Evolutionary conservation across 345 rosid genomes (phyloP).

Genomic region (Laguncularia racemosa): DNA sequence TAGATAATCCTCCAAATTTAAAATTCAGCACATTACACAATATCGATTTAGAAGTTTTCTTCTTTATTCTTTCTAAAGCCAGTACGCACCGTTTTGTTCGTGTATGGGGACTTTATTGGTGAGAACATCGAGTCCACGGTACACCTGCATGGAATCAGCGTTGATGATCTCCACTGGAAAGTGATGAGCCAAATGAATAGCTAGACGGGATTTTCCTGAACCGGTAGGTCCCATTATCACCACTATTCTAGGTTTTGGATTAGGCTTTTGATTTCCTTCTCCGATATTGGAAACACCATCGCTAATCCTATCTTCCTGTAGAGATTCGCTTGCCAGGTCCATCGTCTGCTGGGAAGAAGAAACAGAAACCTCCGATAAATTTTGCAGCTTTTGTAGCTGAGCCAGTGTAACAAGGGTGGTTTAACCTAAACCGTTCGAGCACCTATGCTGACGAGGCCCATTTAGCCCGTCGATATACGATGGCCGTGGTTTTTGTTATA

Average conservation of each 20-base stretch:
- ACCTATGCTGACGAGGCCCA: too few species aligned
- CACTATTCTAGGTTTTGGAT: slow-evolving; percentile 46
- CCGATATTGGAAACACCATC: slow-evolving; percentile 2
- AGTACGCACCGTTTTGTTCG: slow-evolving; percentile 53
- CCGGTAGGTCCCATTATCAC: slow-evolving; percentile 95
- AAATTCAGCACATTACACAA: not conserved
- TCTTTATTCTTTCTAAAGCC: not conserved
- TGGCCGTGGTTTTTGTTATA: too few species aligned
- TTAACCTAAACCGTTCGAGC: too few species aligned
- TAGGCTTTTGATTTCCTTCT: not conserved
- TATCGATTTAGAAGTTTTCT: not conserved
- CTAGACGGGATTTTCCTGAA: slow-evolving; percentile 80
- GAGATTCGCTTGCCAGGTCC: too few species aligned
- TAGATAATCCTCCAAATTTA: not conserved
- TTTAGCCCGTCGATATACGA: too few species aligned
- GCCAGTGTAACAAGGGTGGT: too few species aligned
- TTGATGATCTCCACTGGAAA: slow-evolving; percentile 79
- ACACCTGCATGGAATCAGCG: slow-evolving; percentile 98
- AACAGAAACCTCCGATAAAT: too few species aligned
- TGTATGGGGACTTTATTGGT: slow-evolving; percentile 68
- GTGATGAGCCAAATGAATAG: slow-evolving; percentile 69
- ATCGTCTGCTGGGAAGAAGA: too few species aligned
- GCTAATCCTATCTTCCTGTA: not conserved
- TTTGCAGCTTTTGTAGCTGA: too few species aligned
- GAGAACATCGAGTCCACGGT: slow-evolving; percentile 73